Base-by-base conservation (phyloP, 345 rosid genomes). In the Corchorus olitorius region DNA sequence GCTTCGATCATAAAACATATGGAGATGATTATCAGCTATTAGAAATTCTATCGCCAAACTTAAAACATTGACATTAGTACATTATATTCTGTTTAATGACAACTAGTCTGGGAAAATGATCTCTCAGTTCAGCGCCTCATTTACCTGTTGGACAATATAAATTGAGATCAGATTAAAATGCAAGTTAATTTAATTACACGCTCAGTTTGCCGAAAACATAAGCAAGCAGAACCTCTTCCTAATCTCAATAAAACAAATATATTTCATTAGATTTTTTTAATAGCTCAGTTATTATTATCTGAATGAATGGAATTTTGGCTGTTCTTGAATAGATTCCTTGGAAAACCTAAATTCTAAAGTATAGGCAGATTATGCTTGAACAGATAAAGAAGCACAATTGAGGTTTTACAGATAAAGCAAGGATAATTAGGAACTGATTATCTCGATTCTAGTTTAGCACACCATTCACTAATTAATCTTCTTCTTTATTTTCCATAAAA, bases 61-160 rank as follows among this genome's bases (percentile, higher is more conserved):
- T n/a, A 4, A 41, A 59, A 46, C 20, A 8, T 5, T 61, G 16
- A 13, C 33, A 64, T 60, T 15, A 27, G 1, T 27, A 27, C 27
- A 27, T 27, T 27, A 27, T 65, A 14, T 46, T 60, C 17, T 2
- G 4, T n/a, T 17, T 35, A 55, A 14, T 34, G 8, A 39, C 60
- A n/a, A 68, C 17, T 50, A 33, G 55, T 46, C 68, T 19, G 0
- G 55, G 49, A 62, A 27, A 19, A 34, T 19, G 43, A 61, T 54
- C 70, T 5, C 33, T 27, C 62, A 15, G 8, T 6, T 60, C 64
- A 5, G 68, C 9, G 16, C 9, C 74, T 79, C 73, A 83, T 79
- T 33, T 76, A 43, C 85, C 81, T 76, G 81, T 77, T 14, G 46
- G 17, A 73, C 46, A 9, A 76, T 9, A 74, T 6, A 63, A 54